These are phyloP conservation scores for Fusarium sp. DNA, from an alignment of 2,329 filamentous ascomycete species.

Conservation along the genomic window DNA sequence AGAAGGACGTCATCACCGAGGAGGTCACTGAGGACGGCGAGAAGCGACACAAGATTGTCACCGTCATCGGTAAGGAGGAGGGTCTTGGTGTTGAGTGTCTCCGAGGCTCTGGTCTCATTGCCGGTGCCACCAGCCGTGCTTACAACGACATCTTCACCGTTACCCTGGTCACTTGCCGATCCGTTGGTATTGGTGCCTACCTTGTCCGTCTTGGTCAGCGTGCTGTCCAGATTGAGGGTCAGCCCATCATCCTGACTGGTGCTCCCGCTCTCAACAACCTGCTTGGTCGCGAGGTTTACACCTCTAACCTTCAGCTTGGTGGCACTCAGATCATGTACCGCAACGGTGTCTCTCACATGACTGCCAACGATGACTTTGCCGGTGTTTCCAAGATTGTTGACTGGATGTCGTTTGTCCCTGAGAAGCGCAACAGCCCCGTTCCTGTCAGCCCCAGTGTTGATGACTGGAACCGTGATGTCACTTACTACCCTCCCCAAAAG, in stretches of 20 bases:
- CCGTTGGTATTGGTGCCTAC: conserved; percentile 99
- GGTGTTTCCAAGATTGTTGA: conserved; percentile 98
- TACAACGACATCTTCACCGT: conserved; percentile 99
- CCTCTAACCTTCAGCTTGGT: conserved; percentile 98
- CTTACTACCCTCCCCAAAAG: conserved; percentile 84
- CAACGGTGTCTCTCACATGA: conserved; percentile 99
- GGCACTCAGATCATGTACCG: conserved; percentile 99
- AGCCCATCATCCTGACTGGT: conserved; percentile 98
- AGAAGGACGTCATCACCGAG: conserved; percentile 81
- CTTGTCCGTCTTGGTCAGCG: conserved; percentile 97
- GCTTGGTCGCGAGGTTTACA: conserved; percentile 97
- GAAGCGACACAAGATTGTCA: conserved; percentile 92
- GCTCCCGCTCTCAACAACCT: conserved; percentile 98
- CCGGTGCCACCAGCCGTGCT: conserved; percentile 93
- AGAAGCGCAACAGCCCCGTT: conserved; percentile 92
- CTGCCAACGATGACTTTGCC: conserved; percentile 95
- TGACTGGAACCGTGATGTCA: conserved; percentile 91
- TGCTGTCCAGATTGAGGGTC: conserved; percentile 98
- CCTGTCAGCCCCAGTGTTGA: conserved; percentile 91
- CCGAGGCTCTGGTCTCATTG: conserved; percentile 96
- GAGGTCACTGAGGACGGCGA: conserved; percentile 87
- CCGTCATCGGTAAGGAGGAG: conserved; percentile 92
- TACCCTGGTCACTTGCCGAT: conserved; percentile 96
- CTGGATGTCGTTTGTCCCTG: conserved; percentile 97
- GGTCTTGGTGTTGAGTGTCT: conserved; percentile 98